Evolutionary conservation across 331 rosid species (phyloP), one percentile per base, ranked within the genome.

Genomic region (Saraca asoca): DNA sequence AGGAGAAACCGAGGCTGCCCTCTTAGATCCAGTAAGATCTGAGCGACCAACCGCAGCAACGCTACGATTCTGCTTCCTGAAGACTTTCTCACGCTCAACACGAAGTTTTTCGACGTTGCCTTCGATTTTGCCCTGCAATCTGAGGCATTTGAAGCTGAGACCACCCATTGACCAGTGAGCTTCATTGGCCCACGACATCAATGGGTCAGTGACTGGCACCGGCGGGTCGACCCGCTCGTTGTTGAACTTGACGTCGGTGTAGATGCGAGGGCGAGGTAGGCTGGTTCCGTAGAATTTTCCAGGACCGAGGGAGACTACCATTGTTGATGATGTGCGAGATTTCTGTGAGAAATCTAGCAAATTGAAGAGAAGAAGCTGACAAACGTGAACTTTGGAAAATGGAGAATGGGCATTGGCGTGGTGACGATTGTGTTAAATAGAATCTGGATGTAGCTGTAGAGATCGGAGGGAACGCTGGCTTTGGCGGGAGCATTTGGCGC

Each of bases 141-240:
- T 84, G 53, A 90, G 83, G 72, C 96, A 95, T 35, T 78, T 81
- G 85, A 71, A 72, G 77, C 81, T 79, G 55, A 90, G 82, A 5
- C 98, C 97, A 0, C 96, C 98, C 97, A 94, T 90, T 71, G 97
- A 83, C 92, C 98, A 94, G 80, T 94, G 95, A 46, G 98, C 97
- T 62, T 86, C 88, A 12, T 75, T 19, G 62, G 97, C 95, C 95
- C 98, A 90, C 0, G 79, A 78, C 52, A 94, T 68, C 0, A 94
- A 19, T 0, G 96, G 89, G 19, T 86, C 90, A 20, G 58, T 29
- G 18, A 93, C 85, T n/a, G 95, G 35, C 2, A 46, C 6, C 0
- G 96, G 96, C 0, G 95, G 98, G 43, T 93, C 84, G 3, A 93
- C 83, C 4, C 90, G 90, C 39, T 81, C 74, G 31, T 75, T 84